Conservation (phyloP, 345 rosid species). For the Pistacia vera region DNA sequence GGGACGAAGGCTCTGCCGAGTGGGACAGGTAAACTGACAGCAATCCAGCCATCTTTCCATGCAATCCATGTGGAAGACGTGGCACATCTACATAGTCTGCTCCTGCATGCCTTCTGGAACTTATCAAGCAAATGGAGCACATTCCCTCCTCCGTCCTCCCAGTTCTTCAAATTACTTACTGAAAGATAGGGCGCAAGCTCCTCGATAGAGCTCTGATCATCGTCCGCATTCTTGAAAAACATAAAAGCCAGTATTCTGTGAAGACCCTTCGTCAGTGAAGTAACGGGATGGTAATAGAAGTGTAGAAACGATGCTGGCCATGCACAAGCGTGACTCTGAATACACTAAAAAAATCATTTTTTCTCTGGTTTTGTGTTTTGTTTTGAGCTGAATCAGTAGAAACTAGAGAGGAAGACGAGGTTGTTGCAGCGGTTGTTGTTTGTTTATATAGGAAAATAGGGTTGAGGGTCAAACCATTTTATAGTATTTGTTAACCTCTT, state of each 20-base stretch:
- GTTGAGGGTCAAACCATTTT: constrained; percentile 6
- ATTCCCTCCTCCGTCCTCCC: constrained; percentile 22
- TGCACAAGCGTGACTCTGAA: constrained; percentile 44
- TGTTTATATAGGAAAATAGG: not conserved
- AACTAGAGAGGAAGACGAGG: not conserved
- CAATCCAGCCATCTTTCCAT: constrained; percentile 61
- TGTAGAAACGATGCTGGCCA: constrained; percentile 54
- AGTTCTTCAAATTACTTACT: constrained; percentile 37
- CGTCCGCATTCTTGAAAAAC: constrained; percentile 15
- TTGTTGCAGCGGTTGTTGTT: no score
- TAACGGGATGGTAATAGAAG: constrained; percentile 54
- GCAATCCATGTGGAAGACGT: constrained; percentile 66
- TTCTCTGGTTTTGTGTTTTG: not conserved
- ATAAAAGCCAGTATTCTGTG: constrained; percentile 12
- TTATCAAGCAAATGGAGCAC: constrained; percentile 68
- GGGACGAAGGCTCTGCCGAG: constrained; percentile 63
- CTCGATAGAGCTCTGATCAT: not conserved
- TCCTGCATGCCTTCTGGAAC: constrained; percentile 47
- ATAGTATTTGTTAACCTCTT: not conserved
- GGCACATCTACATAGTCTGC: constrained; percentile 60
- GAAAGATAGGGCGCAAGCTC: constrained; percentile 24
- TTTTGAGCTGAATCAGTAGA: not conserved
- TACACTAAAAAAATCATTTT: constrained; percentile 53
- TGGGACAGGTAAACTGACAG: constrained; percentile 74
- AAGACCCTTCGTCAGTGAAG: constrained; percentile 33